Evolutionary conservation across 371 early-diverging fungal species (phyloP).

Genomic region (Mortierella sp.): DNA sequence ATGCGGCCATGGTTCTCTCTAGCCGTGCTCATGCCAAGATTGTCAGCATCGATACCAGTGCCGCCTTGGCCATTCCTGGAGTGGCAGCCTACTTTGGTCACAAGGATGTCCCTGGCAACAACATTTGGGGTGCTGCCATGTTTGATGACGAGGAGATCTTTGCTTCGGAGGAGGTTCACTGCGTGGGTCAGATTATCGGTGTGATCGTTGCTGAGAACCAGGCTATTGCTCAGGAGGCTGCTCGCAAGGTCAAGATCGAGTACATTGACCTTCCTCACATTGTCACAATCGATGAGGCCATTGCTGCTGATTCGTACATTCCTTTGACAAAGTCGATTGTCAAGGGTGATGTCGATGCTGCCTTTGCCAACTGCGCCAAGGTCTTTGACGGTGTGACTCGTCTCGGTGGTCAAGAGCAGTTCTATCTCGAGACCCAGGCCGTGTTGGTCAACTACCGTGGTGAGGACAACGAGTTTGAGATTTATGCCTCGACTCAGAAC

Average conservation of each 20-base stretch:
- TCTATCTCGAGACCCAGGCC: constrained; percentile 81
- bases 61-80: constrained; percentile 67
- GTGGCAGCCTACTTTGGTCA: constrained; percentile 70
- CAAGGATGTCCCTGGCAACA: constrained; percentile 72
- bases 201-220: constrained; percentile 74
- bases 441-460: constrained; percentile 72
- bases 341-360: constrained; percentile 64
- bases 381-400: constrained; percentile 66
- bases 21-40: constrained; percentile 73
- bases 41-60: constrained; percentile 61
- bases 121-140: constrained; percentile 59
- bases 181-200: constrained; percentile 77
- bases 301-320: constrained; percentile 67
- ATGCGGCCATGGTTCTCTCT: constrained; percentile 70
- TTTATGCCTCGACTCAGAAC: constrained; percentile 78
- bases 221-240: constrained; percentile 69
- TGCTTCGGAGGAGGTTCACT: constrained; percentile 68
- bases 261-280: constrained; percentile 72
- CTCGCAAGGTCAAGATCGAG: constrained; percentile 69
- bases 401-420: constrained; percentile 79
- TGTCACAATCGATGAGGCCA: constrained; percentile 77
- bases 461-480: constrained; percentile 79
- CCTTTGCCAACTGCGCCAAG: constrained; percentile 58
- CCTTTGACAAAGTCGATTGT: constrained; percentile 57
- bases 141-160: constrained; percentile 79